Conservation (phyloP, 371 early-diverging fungal species). For the Cladochytrium tenue region DNA sequence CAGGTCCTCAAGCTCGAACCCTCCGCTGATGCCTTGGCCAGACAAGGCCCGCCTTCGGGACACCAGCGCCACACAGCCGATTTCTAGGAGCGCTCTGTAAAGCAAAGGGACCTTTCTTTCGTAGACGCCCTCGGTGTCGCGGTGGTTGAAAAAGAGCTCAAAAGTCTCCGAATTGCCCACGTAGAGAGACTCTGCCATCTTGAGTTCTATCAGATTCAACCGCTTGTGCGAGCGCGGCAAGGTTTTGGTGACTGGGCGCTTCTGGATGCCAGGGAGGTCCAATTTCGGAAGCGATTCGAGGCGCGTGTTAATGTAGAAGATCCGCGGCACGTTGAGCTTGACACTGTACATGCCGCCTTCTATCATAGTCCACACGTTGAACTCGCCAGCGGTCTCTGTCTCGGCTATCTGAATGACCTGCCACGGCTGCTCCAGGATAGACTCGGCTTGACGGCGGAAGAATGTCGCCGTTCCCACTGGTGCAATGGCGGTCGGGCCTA, state of each 20-base stretch:
- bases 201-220: conserved; percentile 73
- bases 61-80: conserved; percentile 45
- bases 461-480: conserved; percentile 19
- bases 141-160: conserved; percentile 78
- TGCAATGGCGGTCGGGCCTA: background rate
- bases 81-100: conserved; percentile 74
- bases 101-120: conserved; percentile 82
- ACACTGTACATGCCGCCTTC: conserved; percentile 70
- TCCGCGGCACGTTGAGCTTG: conserved; percentile 76
- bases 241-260: conserved; percentile 24
- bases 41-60: conserved; percentile 13
- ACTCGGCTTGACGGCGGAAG: conserved; percentile 61
- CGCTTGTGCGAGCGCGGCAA: conserved; percentile 70
- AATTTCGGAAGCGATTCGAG: conserved; percentile 31
- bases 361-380: conserved; percentile 79
- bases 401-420: conserved; percentile 83
- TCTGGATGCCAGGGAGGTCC: conserved; percentile 19
- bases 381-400: conserved; percentile 80
- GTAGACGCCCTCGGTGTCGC: conserved; percentile 88
- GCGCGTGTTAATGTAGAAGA: conserved; percentile 81
- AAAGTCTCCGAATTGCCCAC: conserved; percentile 70
- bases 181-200: conserved; percentile 78
- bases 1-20: conserved; percentile 63
- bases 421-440: conserved; percentile 67
- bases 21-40: conserved; percentile 33